A percentile compares a stretch with the other conserved stretches of the same genome.
Conservation (phyloP, 176 grass and related monocot genomes). For the barley (Hordeum vulgare) region DNA sequence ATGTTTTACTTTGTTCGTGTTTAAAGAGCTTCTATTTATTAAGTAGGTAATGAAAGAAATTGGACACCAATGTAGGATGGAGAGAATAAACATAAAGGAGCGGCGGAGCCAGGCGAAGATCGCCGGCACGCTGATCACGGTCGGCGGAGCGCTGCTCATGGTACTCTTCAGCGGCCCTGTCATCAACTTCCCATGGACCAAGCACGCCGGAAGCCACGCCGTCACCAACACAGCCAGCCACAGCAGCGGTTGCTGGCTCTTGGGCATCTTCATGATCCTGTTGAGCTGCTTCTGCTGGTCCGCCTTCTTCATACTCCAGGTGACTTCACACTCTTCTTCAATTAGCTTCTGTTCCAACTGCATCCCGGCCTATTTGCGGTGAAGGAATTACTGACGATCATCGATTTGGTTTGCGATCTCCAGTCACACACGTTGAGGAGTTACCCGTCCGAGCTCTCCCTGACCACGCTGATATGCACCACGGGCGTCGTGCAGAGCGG, state of each 20-base stretch:
- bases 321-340: background rate
- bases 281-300: slow-evolving; percentile 90
- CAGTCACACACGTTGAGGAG: slow-evolving; percentile 68
- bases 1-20: background rate
- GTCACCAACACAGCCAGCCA: background rate
- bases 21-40: background rate
- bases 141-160: slow-evolving; percentile 67
- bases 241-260: slow-evolving; percentile 52
- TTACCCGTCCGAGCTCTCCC: slow-evolving; percentile 66
- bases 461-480: slow-evolving; percentile 61
- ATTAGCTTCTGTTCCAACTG: background rate
- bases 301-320: slow-evolving; percentile 80
- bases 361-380: background rate
- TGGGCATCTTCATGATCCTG: slow-evolving; percentile 68
- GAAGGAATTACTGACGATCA: background rate
- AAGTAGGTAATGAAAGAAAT: background rate
- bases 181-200: slow-evolving; percentile 56
- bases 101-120: slow-evolving; percentile 65
- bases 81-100: slow-evolving; percentile 64
- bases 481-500: slow-evolving; percentile 41
- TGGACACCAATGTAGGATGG: slow-evolving; percentile 39
- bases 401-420: background rate
- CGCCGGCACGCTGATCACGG: slow-evolving; percentile 60
- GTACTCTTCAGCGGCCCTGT: slow-evolving; percentile 68
- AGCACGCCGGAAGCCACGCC: background rate